Percentiles rank a stretch among this genome's conserved stretches.
Conservation (phyloP, 1,284 basidiomycete species). For the Athelia psychrophila region DNA sequence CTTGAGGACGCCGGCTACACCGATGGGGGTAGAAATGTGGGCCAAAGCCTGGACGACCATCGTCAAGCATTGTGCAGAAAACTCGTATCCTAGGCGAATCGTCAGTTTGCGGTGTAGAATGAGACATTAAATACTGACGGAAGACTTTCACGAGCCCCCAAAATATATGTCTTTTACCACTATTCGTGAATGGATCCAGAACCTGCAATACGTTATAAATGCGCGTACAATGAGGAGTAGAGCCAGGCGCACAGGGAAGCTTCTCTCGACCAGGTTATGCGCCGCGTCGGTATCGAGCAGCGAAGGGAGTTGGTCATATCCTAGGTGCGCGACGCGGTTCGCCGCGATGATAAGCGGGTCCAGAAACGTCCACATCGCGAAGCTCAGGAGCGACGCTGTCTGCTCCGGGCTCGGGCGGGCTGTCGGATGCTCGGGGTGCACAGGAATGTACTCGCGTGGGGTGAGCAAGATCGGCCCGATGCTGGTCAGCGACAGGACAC, state of each 20-base stretch:
- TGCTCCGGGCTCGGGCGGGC: no score
- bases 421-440: no score
- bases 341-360: not conserved
- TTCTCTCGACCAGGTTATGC: not conserved
- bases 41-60: constrained; percentile 9
- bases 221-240: not conserved
- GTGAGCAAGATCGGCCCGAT: no score
- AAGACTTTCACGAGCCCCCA: constrained; percentile 29
- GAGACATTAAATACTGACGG: constrained; percentile 6
- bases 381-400: no score
- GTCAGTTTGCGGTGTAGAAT: not conserved
- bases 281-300: not conserved
- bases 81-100: not conserved
- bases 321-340: not conserved
- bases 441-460: no score
- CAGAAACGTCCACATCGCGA: not conserved
- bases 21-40: constrained; percentile 32
- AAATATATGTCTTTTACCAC: constrained; percentile 12
- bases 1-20: constrained; percentile 16
- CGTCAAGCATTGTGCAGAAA: not conserved
- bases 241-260: not conserved
- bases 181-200: not conserved
- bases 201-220: not conserved
- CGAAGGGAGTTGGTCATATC: not conserved
- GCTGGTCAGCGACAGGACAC: no score